Evolutionary conservation across 768 basidiomycete genomes (phyloP).

Genomic region (Lenzites betulinus): DNA sequence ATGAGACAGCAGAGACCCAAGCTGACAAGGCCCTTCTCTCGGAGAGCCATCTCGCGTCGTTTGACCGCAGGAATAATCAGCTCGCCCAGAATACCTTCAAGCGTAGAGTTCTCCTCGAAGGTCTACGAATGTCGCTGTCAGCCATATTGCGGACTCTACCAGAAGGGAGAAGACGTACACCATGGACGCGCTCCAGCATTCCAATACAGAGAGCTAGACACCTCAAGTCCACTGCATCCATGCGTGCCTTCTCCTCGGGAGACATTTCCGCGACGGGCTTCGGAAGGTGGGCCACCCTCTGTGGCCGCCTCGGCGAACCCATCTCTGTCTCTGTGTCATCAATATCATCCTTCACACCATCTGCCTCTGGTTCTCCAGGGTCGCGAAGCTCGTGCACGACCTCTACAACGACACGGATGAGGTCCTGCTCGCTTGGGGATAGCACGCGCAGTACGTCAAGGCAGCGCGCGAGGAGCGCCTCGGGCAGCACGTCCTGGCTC

Average conservation of each 20-base stretch:
- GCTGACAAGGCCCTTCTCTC: constrained; percentile 78
- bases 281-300: constrained; percentile 23
- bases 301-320: constrained; percentile 18
- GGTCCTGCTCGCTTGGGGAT: constrained; percentile 74
- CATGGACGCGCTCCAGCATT: constrained; percentile 84
- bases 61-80: constrained; percentile 90
- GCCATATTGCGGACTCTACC: not conserved
- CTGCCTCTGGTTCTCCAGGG: constrained; percentile 44
- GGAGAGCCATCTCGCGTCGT: constrained; percentile 79
- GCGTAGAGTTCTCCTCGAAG: constrained; percentile 67
- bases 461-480: constrained; percentile 67
- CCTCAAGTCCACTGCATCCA: constrained; percentile 68
- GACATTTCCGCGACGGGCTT: constrained; percentile 48
- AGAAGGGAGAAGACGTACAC: constrained; percentile 51
- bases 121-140: constrained; percentile 35
- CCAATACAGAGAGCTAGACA: constrained; percentile 79
- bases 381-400: constrained; percentile 81
- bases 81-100: constrained; percentile 71
- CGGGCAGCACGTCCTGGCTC: constrained; percentile 66
- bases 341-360: constrained; percentile 20
- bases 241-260: constrained; percentile 57
- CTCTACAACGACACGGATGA: constrained; percentile 88
- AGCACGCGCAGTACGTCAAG: constrained; percentile 81
- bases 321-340: constrained; percentile 39
- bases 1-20: constrained; percentile 87